These are phyloP conservation scores for Cucurbita maxima DNA, from an alignment of 306 rosid species.

Conservation along the genomic window DNA sequence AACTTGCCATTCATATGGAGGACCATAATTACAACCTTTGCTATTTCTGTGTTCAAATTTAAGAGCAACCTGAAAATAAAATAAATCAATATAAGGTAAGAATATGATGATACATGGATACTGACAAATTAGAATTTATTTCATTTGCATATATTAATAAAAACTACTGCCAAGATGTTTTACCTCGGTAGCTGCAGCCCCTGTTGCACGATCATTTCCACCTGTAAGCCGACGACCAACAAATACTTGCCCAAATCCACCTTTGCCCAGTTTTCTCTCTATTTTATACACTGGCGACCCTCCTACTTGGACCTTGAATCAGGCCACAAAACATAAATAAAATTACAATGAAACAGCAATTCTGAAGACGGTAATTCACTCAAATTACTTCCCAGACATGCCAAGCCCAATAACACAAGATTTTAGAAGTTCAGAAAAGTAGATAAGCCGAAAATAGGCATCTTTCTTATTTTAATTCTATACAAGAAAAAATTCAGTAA, in stretches of 20 bases:
- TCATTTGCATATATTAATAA: not conserved
- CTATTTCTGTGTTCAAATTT: slow-evolving; percentile 94
- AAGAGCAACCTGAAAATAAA: slow-evolving; percentile 67
- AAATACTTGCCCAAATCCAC: slow-evolving; percentile 92
- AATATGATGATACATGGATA: not conserved
- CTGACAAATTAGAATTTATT: not conserved
- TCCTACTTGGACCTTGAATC: slow-evolving; percentile 71
- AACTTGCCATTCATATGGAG: slow-evolving; percentile 98
- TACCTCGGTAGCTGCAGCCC: slow-evolving; percentile 74
- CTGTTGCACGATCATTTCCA: slow-evolving; percentile 53
- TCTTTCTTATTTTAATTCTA: not conserved
- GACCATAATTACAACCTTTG: slow-evolving; percentile 88
- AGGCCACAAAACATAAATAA: not conserved
- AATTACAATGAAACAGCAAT: not conserved
- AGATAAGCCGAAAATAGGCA: not conserved
- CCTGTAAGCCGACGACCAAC: slow-evolving; percentile 74
- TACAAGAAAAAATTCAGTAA: not conserved
- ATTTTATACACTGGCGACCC: slow-evolving; percentile 70
- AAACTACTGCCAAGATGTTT: slow-evolving; percentile 2
- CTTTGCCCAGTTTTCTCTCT: slow-evolving; percentile 77
- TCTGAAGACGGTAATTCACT: not conserved
- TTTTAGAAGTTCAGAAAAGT: not conserved
- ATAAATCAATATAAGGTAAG: not conserved
- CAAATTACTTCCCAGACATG: no score
- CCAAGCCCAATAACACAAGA: not conserved